Conservation (phyloP, 306 rosid species). For the Medicago ruthenica region DNA sequence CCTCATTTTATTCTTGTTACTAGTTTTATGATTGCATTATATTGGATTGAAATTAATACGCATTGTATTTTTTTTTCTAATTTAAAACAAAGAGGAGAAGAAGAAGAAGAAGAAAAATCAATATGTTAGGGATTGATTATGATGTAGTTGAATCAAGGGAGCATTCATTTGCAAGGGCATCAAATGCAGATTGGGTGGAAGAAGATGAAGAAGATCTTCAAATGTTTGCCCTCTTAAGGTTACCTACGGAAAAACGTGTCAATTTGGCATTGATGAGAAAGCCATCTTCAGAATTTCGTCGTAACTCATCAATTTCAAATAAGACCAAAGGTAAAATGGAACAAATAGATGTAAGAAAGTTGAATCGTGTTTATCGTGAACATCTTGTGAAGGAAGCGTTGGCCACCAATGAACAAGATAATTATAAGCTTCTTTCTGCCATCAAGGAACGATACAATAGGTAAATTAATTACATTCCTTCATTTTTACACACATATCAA, state of each 20-base stretch:
- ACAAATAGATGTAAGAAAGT: constrained; percentile 67
- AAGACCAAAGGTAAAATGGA: background rate
- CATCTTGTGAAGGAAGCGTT: constrained; percentile 67
- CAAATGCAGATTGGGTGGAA: constrained; percentile 71
- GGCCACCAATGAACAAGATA: constrained; percentile 82
- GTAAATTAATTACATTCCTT: background rate
- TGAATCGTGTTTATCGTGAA: constrained; percentile 60
- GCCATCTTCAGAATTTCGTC: background rate
- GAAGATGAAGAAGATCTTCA: constrained; percentile 72
- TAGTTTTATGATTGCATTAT: background rate
- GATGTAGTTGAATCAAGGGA: constrained; percentile 40
- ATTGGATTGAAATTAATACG: too few species aligned
- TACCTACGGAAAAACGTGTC: constrained; percentile 58
- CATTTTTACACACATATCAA: background rate
- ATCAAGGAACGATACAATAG: constrained; percentile 69
- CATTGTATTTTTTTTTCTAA: too few species aligned
- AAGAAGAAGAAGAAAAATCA: background rate
- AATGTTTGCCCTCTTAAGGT: constrained; percentile 68
- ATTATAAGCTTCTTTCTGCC: constrained; percentile 67
- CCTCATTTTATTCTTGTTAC: background rate
- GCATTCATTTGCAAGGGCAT: constrained; percentile 56
- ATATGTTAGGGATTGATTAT: constrained; percentile 63
- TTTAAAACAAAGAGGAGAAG: background rate
- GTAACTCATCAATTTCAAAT: background rate
- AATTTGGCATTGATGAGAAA: constrained; percentile 56